Conservation (phyloP, 805 yeast species). For the Saturnispora gosingensis region DNA sequence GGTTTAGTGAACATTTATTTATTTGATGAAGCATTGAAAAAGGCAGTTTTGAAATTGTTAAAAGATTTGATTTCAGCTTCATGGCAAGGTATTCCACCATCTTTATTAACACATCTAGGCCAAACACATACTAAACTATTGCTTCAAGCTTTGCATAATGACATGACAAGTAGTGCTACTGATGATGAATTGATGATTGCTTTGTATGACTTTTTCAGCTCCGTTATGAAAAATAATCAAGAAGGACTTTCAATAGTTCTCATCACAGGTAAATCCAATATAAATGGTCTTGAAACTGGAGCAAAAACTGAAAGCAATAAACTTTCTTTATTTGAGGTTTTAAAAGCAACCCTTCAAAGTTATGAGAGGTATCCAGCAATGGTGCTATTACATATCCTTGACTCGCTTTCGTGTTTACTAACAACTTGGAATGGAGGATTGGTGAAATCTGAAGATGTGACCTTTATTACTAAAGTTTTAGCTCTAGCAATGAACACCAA, state of each 20-base stretch:
- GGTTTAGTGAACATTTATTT: slow-evolving; percentile 50
- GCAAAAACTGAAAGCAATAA: slow-evolving; percentile 11
- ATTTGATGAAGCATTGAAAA: slow-evolving; percentile 38
- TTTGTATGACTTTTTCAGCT: slow-evolving; percentile 54
- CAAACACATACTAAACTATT: slow-evolving; percentile 50
- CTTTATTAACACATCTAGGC: slow-evolving; percentile 75
- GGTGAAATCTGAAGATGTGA: slow-evolving; percentile 37
- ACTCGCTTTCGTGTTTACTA: slow-evolving; percentile 64
- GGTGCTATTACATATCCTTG: slow-evolving; percentile 59
- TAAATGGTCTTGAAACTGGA: slow-evolving; percentile 7
- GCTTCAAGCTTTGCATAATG: slow-evolving; percentile 48
- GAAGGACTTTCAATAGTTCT: slow-evolving; percentile 69
- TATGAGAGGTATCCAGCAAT: slow-evolving; percentile 49
- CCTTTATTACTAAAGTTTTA: slow-evolving; percentile 37
- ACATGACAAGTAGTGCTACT: slow-evolving; percentile 49
- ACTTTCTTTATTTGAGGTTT: slow-evolving; percentile 43
- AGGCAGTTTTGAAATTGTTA: slow-evolving; percentile 44
- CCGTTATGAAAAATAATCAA: slow-evolving; percentile 62
- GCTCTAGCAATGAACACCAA: slow-evolving; percentile 5
- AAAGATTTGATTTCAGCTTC: slow-evolving; percentile 46
- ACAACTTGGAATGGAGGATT: slow-evolving; percentile 69
- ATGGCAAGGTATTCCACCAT: slow-evolving; percentile 57
- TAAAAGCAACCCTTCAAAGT: slow-evolving; percentile 46
- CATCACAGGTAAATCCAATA: slow-evolving; percentile 48
- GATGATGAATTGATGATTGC: slow-evolving; percentile 43